Conservation (phyloP, 495 filamentous ascomycete species). For the Penicillium crystallinum region DNA sequence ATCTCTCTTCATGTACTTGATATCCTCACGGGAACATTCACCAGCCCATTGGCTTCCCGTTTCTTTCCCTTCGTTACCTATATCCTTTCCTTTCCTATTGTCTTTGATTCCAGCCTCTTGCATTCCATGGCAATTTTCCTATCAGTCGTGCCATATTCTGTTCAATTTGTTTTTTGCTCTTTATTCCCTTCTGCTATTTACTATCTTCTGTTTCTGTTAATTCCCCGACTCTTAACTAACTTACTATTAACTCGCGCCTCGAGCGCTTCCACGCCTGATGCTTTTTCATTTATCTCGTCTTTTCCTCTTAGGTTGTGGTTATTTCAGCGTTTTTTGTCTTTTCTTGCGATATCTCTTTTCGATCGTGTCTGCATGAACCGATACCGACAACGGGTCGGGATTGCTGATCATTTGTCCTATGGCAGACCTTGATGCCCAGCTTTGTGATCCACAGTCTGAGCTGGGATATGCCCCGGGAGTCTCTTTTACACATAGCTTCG, state of each 20-base stretch:
- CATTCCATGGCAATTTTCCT: slow-evolving; percentile 20
- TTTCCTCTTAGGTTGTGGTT: neutral
- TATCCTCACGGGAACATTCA: neutral
- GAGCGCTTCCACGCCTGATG: slow-evolving; percentile 7
- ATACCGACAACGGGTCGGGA: neutral
- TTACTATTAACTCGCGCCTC: slow-evolving; percentile 1
- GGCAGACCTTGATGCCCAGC: neutral
- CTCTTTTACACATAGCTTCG: neutral
- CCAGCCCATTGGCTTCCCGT: neutral
- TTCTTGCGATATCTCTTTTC: neutral
- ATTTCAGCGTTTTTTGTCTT: neutral
- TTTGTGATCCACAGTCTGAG: neutral
- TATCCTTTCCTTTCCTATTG: slow-evolving; percentile 1
- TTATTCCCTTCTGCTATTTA: slow-evolving; percentile 1
- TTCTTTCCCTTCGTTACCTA: slow-evolving; percentile 3
- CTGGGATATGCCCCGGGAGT: neutral
- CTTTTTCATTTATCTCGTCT: neutral
- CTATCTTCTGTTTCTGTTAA: slow-evolving; percentile 17
- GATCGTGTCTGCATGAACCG: neutral
- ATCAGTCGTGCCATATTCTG: slow-evolving; percentile 5
- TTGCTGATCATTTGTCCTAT: neutral
- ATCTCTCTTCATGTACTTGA: neutral
- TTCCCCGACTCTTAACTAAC: neutral
- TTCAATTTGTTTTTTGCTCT: neutral
- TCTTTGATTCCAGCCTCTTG: slow-evolving; percentile 15